These are phyloP conservation scores for Chrysanthemum makinoi DNA, from an alignment of 129 eudicot species.

Conservation along the genomic window DNA sequence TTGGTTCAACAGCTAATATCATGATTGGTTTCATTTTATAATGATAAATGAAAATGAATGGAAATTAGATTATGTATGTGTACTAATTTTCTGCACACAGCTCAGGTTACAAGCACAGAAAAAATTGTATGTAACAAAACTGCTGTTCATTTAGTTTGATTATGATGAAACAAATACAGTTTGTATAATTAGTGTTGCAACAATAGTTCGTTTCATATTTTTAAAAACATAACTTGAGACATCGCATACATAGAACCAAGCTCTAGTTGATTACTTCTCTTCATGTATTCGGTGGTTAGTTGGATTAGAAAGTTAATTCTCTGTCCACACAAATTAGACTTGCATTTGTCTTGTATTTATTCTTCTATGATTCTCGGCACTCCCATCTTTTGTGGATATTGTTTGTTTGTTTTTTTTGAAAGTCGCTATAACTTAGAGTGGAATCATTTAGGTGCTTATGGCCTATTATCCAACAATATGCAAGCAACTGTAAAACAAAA, in stretches of 20 bases:
- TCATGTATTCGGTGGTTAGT: background rate
- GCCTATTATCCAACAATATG: constrained; percentile 8
- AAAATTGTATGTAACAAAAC: background rate
- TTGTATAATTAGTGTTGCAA: background rate
- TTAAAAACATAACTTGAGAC: background rate
- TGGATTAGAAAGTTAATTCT: background rate
- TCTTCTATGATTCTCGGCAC: background rate
- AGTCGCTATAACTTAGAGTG: background rate
- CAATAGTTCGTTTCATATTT: background rate
- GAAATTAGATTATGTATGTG: constrained; percentile 11
- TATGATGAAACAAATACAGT: background rate
- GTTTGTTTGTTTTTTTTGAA: background rate
- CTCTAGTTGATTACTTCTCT: background rate
- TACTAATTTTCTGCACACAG: background rate
- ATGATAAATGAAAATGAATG: background rate
- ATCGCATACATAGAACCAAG: background rate
- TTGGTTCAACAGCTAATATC: background rate
- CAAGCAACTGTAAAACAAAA: background rate
- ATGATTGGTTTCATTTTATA: background rate
- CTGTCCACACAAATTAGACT: background rate
- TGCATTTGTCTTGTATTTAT: constrained; percentile 1
- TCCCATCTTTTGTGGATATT: constrained; percentile 6
- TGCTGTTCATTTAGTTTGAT: background rate
- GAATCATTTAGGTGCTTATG: constrained; percentile 7
- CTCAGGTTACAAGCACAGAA: background rate